These are phyloP conservation scores for Ganoderma sp. DNA, from an alignment of 1,284 basidiomycete genomes.

Conservation along the genomic window DNA sequence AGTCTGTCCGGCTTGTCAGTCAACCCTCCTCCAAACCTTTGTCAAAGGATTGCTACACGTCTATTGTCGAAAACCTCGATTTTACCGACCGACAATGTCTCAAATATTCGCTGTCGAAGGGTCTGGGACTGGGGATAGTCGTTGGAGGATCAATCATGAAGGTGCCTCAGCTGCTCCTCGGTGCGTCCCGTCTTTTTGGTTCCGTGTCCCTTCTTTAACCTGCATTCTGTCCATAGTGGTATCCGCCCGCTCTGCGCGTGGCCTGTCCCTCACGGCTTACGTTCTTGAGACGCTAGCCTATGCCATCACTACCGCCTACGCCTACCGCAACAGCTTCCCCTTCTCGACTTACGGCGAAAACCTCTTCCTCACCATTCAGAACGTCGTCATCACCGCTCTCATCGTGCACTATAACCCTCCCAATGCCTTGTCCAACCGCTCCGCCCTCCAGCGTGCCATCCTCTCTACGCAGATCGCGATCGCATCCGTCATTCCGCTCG, in stretches of 20 bases:
- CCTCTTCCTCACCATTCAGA: constrained; percentile 86
- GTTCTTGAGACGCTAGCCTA: constrained; percentile 87
- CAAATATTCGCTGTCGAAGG: constrained; percentile 92
- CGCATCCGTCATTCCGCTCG: constrained; percentile 53
- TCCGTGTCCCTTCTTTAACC: background rate
- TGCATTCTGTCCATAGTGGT: constrained; percentile 49
- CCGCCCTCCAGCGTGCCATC: constrained; percentile 32
- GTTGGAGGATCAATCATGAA: constrained; percentile 95
- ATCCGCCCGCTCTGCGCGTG: constrained; percentile 75
- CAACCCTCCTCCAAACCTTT: constrained; percentile 8
- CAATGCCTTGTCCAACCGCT: constrained; percentile 25
- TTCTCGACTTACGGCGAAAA: constrained; percentile 98
- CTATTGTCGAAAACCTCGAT: constrained; percentile 89
- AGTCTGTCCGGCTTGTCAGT: constrained; percentile 26
- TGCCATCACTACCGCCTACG: constrained; percentile 87
- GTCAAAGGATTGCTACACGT: constrained; percentile 85
- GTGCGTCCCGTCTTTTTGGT: constrained; percentile 52
- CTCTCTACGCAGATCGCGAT: constrained; percentile 50
- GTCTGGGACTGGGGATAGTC: constrained; percentile 91
- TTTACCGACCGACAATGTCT: constrained; percentile 85
- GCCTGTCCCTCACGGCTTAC: constrained; percentile 83
- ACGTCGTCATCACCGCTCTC: constrained; percentile 81
- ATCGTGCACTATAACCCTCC: constrained; percentile 64
- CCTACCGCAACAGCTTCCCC: constrained; percentile 82
- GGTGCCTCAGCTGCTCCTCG: constrained; percentile 84